Evolutionary conservation across 306 rosid genomes (phyloP).

Genomic region (Medicago lupulina): DNA sequence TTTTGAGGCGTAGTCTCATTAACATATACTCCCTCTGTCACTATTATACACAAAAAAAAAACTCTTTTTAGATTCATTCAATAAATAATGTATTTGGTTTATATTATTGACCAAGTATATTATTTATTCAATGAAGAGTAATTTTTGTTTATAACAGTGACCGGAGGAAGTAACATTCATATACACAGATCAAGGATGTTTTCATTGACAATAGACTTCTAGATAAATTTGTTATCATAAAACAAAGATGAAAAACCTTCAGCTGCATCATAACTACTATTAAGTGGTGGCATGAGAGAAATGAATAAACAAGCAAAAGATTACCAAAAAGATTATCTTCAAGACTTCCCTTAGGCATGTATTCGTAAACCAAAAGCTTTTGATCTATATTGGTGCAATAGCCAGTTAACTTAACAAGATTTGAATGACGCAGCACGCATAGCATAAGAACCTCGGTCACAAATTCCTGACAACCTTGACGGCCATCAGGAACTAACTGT

Average conservation of each 20-base stretch:
- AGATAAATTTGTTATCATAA: conserved; percentile 18
- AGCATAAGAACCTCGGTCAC: conserved; percentile 95
- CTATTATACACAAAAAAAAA: neutral
- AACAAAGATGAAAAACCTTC: neutral
- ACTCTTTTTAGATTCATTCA: too few relatives aligned
- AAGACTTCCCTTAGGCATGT: conserved; percentile 83
- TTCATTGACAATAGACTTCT: neutral
- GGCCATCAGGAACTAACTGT: conserved; percentile 82
- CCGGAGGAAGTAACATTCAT: neutral
- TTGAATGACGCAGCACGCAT: conserved; percentile 82
- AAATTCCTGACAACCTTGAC: conserved; percentile 93
- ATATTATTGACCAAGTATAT: conserved; percentile 1
- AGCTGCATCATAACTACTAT: neutral
- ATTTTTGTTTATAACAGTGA: too few relatives aligned
- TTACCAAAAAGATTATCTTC: conserved; percentile 87
- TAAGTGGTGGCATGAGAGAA: too few relatives aligned
- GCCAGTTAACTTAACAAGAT: conserved; percentile 88
- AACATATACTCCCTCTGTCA: neutral
- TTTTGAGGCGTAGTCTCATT: neutral
- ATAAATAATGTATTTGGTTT: neutral
- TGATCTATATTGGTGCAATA: conserved; percentile 97
- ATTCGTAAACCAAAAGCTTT: conserved; percentile 87
- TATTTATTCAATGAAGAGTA: neutral
- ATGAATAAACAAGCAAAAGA: conserved; percentile 18
- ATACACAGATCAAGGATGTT: neutral